Base-by-base conservation (phyloP, 768 basidiomycete species). In the Naematelia aurantialba region DNA sequence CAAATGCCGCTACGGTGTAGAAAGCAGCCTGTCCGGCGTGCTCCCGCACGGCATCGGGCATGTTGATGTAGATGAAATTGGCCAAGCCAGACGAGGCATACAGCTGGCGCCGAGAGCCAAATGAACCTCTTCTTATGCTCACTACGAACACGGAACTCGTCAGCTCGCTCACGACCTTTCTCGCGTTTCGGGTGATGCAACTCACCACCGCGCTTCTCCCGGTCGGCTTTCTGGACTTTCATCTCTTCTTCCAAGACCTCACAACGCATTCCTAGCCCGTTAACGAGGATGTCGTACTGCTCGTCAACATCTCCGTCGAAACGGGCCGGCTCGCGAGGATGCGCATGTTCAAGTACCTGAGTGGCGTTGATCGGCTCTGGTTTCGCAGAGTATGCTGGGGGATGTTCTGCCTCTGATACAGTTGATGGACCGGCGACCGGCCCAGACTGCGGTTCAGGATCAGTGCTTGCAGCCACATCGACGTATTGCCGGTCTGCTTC, bases 381-480 rank as follows among this genome's bases (percentile, higher is more conserved):
- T 17, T 61, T 50, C 8, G 65, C 58, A 19, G 70, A 67, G 59
- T 75, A 75, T 2, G 73, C 71, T 0, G 73, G 73, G n/a, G 72
- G 69, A 21, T 60, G 55, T 19, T 56, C 56, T 12, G 49, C 30
- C 29, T 24, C 31, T 10, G 62, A 30, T 44, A 29, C 89, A 74
- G 89, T 87, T 25, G 80, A 79, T 13, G 78, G 59, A 5, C 59
- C 59, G 1, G 61, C 59, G 22, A 24, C 78, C 42, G 78, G 79
- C 11, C 79, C 79, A 68, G 85, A 83, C 45, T 82, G 80, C 0
- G 80, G 78, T 1, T 61, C 47, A 19, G 82, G 78, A 44, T 90
- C 85, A 63, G 89, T 85, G 75, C 89, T 88, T 1, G 84, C 85
- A 45, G 80, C 82, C 25, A 81, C 85, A 67, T 93, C 89, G 4